Conservation (phyloP, 768 basidiomycete genomes). For the Roridomyces roridus region DNA sequence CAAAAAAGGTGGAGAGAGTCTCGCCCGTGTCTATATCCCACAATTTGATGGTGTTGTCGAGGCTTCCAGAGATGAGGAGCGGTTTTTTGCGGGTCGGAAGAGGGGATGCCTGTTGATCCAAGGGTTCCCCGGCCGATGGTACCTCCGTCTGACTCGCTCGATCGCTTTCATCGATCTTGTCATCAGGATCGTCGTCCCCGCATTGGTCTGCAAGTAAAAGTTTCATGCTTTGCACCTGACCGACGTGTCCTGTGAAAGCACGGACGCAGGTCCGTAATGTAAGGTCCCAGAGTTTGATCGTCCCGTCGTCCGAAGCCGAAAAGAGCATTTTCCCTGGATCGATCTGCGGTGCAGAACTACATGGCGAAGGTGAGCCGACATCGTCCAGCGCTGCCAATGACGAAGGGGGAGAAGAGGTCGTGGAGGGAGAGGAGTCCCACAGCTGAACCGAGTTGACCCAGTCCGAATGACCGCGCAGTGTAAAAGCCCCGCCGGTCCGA, state of each 20-base stretch:
- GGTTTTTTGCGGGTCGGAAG: slow-evolving; percentile 56
- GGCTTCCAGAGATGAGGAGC: slow-evolving; percentile 84
- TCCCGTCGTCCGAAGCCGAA: slow-evolving; percentile 94
- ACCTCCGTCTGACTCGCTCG: slow-evolving; percentile 14
- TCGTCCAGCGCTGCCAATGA: slow-evolving; percentile 43
- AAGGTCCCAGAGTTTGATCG: slow-evolving; percentile 95
- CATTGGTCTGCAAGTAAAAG: slow-evolving; percentile 73
- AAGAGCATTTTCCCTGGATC: slow-evolving; percentile 94
- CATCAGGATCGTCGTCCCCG: slow-evolving; percentile 35
- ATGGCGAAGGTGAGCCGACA: slow-evolving; percentile 30
- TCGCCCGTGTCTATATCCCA: slow-evolving; percentile 94
- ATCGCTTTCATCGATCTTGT: slow-evolving; percentile 28
- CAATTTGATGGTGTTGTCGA: slow-evolving; percentile 94
- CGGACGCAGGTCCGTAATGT: slow-evolving; percentile 79
- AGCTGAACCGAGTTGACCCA: slow-evolving; percentile 97
- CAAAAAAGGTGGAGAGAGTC: slow-evolving; percentile 84
- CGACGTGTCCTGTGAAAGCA: slow-evolving; percentile 88
- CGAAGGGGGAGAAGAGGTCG: slow-evolving; percentile 30
- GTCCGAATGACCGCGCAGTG: slow-evolving; percentile 89
- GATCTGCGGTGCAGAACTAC: slow-evolving; percentile 54
- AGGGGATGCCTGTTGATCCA: slow-evolving; percentile 7
- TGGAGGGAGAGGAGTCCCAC: slow-evolving; percentile 72
- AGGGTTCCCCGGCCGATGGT: not conserved
- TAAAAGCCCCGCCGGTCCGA: slow-evolving; percentile 89
- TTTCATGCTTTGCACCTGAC: slow-evolving; percentile 92